Evolutionary conservation across 163 green algal species (phyloP).

Genomic region (Scenedesmus sp.): DNA sequence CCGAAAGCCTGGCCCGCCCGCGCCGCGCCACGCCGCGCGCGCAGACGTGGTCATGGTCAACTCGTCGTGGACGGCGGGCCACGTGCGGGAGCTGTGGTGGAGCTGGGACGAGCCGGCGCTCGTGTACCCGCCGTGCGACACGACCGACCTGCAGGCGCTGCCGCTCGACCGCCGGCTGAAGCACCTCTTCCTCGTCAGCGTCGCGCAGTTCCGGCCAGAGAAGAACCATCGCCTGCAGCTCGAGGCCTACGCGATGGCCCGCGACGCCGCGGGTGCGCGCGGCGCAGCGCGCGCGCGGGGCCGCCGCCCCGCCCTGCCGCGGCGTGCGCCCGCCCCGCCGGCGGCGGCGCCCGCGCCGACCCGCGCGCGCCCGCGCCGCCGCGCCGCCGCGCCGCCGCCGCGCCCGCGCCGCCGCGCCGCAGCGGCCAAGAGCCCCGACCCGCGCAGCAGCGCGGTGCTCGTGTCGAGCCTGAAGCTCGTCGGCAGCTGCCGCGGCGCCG

Average conservation of each 20-base stretch:
- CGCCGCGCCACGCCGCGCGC: background rate
- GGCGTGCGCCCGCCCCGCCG: too few species aligned
- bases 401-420: background rate
- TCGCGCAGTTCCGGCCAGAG: slow-evolving; percentile 97
- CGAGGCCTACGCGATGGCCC: slow-evolving; percentile 59
- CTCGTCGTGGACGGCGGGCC: slow-evolving; percentile 88
- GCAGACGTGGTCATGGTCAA: slow-evolving; percentile 89
- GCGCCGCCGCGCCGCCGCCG: background rate
- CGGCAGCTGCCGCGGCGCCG: slow-evolving; percentile 80
- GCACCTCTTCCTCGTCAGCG: slow-evolving; percentile 83
- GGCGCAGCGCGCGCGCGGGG: too few species aligned
- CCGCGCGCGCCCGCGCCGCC: background rate
- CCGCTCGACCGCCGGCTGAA: slow-evolving; percentile 83
- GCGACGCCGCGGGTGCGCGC: slow-evolving; percentile 11
- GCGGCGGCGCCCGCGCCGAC: background rate
- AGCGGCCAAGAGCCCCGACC: slow-evolving; percentile 24
- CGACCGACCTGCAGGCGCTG: slow-evolving; percentile 73
- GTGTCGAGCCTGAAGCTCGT: slow-evolving; percentile 82
- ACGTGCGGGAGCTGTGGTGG: slow-evolving; percentile 89
- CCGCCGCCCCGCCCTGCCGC: too few species aligned
- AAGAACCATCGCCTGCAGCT: slow-evolving; percentile 95
- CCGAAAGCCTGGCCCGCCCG: background rate
- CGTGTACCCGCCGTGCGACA: slow-evolving; percentile 96
- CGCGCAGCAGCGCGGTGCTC: slow-evolving; percentile 58
- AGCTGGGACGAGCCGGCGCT: slow-evolving; percentile 39